Percentiles rank a stretch among this genome's conserved stretches.
phyloP scores from a whole-genome alignment of 257 asterid species.

The Solanum dulcamara region DNA sequence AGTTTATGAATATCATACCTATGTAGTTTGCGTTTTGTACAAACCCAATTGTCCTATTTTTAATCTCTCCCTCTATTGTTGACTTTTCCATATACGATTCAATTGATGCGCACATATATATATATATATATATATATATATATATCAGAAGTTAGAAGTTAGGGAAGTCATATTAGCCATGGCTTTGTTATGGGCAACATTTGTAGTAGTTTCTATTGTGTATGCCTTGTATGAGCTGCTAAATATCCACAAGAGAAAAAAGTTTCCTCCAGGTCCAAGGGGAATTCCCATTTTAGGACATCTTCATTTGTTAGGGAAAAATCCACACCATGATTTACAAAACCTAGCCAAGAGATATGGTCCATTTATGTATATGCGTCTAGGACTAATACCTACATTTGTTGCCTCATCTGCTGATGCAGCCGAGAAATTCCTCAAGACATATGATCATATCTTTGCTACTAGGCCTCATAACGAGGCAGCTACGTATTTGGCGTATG shows the following conservation, averaged over 20 bases:
- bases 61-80: too few relatives aligned
- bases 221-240: neutral
- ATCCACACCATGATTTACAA: conserved; percentile 7
- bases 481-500: neutral
- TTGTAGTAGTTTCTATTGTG: neutral
- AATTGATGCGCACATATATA: too few relatives aligned
- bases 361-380: conserved; percentile 4
- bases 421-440: conserved; percentile 10
- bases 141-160: neutral
- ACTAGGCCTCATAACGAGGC: conserved; percentile 7
- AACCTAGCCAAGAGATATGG: conserved; percentile 12
- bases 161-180: neutral
- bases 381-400: conserved; percentile 10
- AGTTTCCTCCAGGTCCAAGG: conserved; percentile 17
- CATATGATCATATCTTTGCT: conserved; percentile 10
- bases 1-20: too few relatives aligned
- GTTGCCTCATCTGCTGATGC: conserved; percentile 9
- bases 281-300: neutral
- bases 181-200: neutral
- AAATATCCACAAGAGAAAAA: neutral
- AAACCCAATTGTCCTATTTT: too few relatives aligned
- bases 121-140: too few relatives aligned
- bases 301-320: conserved; percentile 10
- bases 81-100: neutral
- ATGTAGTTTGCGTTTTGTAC: too few relatives aligned